phyloP scores from a whole-genome alignment of 306 rosid species.

The Hippophae gyantsensis region DNA sequence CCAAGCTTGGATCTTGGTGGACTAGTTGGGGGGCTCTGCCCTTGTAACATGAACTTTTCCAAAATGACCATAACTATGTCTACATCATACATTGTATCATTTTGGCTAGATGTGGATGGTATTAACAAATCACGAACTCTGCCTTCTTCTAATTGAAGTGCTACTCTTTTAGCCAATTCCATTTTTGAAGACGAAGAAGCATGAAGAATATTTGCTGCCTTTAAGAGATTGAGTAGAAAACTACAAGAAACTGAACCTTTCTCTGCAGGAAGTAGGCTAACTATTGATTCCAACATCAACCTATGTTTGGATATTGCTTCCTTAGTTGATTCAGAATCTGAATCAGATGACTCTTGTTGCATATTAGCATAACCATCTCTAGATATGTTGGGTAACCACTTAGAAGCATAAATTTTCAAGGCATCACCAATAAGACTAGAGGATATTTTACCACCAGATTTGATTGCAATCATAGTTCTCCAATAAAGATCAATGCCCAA shows the following conservation, averaged over 20 bases:
- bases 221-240: slow-evolving; percentile 74
- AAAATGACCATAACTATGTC: slow-evolving; percentile 66
- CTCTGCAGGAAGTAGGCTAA: slow-evolving; percentile 82
- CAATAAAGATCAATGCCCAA: slow-evolving; percentile 83
- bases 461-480: slow-evolving; percentile 84
- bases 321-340: slow-evolving; percentile 40
- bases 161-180: slow-evolving; percentile 75
- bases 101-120: slow-evolving; percentile 48
- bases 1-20: slow-evolving; percentile 66
- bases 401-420: slow-evolving; percentile 71
- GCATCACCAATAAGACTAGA: slow-evolving; percentile 75
- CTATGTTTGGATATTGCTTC: slow-evolving; percentile 64
- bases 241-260: slow-evolving; percentile 83
- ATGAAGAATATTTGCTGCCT: slow-evolving; percentile 74
- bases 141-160: slow-evolving; percentile 86
- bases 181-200: slow-evolving; percentile 75
- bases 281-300: slow-evolving; percentile 70
- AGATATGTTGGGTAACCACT: slow-evolving; percentile 70
- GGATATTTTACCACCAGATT: slow-evolving; percentile 65
- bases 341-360: slow-evolving; percentile 30
- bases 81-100: slow-evolving; percentile 50
- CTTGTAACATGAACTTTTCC: slow-evolving; percentile 73
- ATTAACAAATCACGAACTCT: slow-evolving; percentile 59
- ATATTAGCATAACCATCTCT: slow-evolving; percentile 28
- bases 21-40: slow-evolving; percentile 84